Evolutionary conservation across 108 stramenopile genomes (phyloP).

Genomic region (Cyclotella kingstonii): DNA sequence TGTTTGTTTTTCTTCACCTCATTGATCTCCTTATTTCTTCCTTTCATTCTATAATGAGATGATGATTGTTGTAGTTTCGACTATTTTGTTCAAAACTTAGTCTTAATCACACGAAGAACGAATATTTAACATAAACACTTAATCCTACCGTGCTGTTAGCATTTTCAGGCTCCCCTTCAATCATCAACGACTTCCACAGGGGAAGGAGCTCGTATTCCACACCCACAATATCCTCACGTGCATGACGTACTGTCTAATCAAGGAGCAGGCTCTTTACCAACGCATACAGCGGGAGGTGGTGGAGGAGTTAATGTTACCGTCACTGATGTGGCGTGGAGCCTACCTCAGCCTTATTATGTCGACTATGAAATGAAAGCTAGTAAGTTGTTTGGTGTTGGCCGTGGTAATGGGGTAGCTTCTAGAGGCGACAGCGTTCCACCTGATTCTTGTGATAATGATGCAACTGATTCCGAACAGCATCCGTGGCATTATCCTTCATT

Average conservation of each 20-base stretch:
- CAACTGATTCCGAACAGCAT: constrained; percentile 17
- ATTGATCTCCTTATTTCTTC: not conserved
- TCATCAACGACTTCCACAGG: constrained; percentile 8
- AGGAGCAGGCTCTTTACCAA: constrained; percentile 12
- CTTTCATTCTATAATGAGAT: no score
- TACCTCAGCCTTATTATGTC: constrained; percentile 40
- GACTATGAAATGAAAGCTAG: constrained; percentile 11
- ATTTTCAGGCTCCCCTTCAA: constrained; percentile 50
- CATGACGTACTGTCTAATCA: constrained; percentile 30
- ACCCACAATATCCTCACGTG: constrained; percentile 34
- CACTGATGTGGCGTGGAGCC: constrained; percentile 83
- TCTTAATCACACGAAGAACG: no score
- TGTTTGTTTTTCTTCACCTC: not conserved
- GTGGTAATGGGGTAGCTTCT: not conserved
- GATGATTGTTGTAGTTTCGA: no score
- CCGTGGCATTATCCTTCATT: constrained; percentile 37
- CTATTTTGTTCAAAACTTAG: no score
- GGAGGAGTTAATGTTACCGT: constrained; percentile 59
- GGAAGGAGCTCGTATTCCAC: constrained; percentile 2
- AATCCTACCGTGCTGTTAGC: constrained; percentile 13
- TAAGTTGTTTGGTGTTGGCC: not conserved
- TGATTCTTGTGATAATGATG: constrained; percentile 14
- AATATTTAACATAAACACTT: no score
- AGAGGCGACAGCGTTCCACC: not conserved
- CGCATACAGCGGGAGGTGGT: constrained; percentile 35